These are phyloP conservation scores for Pythium grandisporangium DNA, from an alignment of 352 stramenopile species.

Conservation along the genomic window DNA sequence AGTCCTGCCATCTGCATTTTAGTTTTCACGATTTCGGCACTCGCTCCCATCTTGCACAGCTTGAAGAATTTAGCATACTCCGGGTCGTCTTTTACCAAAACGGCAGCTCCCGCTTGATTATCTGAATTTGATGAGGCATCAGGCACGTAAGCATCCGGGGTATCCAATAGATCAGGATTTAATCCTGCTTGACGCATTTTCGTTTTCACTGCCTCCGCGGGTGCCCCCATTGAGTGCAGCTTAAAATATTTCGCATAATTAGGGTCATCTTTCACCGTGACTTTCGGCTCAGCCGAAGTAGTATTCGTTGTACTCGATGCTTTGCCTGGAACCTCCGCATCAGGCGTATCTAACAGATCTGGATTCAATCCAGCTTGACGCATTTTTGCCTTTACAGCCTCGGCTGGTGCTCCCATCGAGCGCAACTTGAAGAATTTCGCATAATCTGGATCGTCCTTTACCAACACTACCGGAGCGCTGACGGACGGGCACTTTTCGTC, in stretches of 20 bases:
- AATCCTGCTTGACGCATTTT: conserved; percentile 76
- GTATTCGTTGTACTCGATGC: too few species aligned
- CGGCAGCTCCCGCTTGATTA: conserved; percentile 6
- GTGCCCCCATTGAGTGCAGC: conserved; percentile 47
- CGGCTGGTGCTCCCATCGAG: conserved; percentile 38
- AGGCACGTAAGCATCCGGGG: conserved; percentile 23
- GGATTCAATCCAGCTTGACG: conserved; percentile 39
- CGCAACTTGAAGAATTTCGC: conserved; percentile 66
- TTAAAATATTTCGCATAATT: conserved; percentile 70
- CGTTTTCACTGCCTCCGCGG: conserved; percentile 34
- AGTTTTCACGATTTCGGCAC: conserved; percentile 43
- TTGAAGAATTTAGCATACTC: conserved; percentile 74
- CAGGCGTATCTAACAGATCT: conserved; percentile 61
- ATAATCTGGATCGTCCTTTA: conserved; percentile 54
- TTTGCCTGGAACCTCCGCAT: conserved; percentile 21
- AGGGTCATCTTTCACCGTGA: conserved; percentile 38
- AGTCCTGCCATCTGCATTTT: conserved; percentile 65
- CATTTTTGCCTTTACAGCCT: conserved; percentile 53
- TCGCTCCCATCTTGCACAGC: conserved; percentile 47
- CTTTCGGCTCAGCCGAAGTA: not conserved
- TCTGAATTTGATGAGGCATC: not conserved
- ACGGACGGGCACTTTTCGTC: conserved; percentile 1
- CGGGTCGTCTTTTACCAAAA: conserved; percentile 55
- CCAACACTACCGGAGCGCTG: too few species aligned
- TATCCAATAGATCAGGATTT: conserved; percentile 68